These are phyloP conservation scores for Russula griseocarnosa DNA, from an alignment of 768 basidiomycete species.

Conservation along the genomic window DNA sequence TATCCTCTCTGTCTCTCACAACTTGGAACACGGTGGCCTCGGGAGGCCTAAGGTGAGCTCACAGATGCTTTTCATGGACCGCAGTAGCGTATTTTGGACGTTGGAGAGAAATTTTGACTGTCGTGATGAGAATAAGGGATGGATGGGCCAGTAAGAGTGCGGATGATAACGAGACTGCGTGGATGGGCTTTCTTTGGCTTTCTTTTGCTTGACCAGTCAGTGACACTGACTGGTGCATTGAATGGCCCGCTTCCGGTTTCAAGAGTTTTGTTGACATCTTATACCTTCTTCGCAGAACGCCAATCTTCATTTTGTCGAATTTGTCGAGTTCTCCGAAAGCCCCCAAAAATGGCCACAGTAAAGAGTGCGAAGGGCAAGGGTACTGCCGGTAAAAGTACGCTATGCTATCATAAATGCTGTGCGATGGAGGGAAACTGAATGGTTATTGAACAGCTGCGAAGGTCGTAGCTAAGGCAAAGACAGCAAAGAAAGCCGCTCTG, in stretches of 20 bases:
- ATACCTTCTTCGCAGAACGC: not conserved
- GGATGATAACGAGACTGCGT: not conserved
- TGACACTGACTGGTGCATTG: not conserved
- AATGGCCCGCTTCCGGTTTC: conserved; percentile 42
- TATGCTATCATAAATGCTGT: not conserved
- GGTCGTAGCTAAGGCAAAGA: conserved; percentile 69
- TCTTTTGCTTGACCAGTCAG: too few species aligned
- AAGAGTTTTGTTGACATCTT: conserved; percentile 37
- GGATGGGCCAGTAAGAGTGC: conserved; percentile 6
- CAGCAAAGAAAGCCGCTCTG: conserved; percentile 94
- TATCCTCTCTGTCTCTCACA: not conserved
- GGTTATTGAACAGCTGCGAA: conserved; percentile 13
- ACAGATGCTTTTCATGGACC: not conserved
- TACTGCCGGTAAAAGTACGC: not conserved
- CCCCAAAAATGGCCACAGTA: conserved; percentile 57
- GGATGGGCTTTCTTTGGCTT: not conserved
- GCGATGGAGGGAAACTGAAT: not conserved
- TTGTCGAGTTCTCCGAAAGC: not conserved
- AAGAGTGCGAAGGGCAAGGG: conserved; percentile 40
- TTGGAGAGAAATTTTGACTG: not conserved
- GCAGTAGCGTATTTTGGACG: not conserved
- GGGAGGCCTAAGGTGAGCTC: conserved; percentile 14
- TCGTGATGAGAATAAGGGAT: not conserved
- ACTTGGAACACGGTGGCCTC: not conserved
- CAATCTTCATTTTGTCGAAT: not conserved